phyloP scores from a whole-genome alignment of 83 land plant species.

The Thuja plicata region DNA sequence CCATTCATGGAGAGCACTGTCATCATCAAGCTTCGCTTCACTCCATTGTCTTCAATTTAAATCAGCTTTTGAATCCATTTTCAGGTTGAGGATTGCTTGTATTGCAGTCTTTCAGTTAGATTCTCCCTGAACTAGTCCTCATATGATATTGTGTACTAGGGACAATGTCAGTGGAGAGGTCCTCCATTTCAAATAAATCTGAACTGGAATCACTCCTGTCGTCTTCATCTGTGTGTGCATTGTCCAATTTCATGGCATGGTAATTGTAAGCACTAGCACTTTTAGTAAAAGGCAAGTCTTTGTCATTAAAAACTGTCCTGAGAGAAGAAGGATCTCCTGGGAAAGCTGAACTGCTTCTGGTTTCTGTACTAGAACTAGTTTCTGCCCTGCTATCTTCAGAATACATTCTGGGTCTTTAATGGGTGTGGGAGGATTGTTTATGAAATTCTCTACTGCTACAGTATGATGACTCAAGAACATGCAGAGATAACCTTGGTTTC shows the following conservation, averaged over 20 bases:
- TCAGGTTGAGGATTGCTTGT: not conserved
- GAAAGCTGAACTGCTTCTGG: conserved; percentile 15
- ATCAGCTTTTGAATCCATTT: not conserved
- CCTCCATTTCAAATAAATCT: conserved; percentile 14
- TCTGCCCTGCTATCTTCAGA: conserved; percentile 10
- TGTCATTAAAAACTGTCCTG: not conserved
- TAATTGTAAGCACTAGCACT: not conserved
- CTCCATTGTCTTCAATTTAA: not conserved
- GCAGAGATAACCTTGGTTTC: conserved; percentile 11
- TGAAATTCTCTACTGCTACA: not conserved
- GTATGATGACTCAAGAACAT: not conserved
- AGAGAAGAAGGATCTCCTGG: conserved; percentile 4
- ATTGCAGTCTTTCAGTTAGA: not conserved
- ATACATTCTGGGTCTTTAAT: not conserved
- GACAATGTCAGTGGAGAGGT: not conserved
- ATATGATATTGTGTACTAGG: not conserved
- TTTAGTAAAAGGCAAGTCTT: not conserved
- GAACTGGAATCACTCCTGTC: conserved; percentile 13
- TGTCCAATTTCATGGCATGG: conserved; percentile 9
- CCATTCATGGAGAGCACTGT: not conserved
- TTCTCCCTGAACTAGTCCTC: not conserved
- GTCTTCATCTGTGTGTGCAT: not conserved
- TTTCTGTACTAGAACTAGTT: not conserved
- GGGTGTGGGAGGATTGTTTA: not conserved
- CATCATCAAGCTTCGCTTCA: not conserved